A percentile compares a stretch with the other conserved stretches of the same genome.
These are phyloP conservation scores for Balakata baccata DNA, from an alignment of 345 rosid genomes.

Conservation along the genomic window DNA sequence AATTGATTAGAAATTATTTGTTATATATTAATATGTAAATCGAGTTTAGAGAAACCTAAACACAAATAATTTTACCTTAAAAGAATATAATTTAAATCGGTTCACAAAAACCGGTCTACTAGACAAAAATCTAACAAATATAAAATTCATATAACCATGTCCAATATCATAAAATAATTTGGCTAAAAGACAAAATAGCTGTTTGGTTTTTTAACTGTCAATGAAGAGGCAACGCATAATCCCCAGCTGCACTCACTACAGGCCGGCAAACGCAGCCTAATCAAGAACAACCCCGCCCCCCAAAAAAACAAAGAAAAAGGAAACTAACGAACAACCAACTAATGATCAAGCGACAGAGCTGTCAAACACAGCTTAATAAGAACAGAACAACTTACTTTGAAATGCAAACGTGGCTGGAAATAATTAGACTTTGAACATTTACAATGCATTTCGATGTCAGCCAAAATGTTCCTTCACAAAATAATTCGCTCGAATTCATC, in stretches of 20 bases:
- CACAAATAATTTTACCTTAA: no score
- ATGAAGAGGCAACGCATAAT: conserved; percentile 6
- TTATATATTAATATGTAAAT: no score
- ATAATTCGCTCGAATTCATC: not conserved
- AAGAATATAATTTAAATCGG: no score
- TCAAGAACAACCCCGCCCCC: no score
- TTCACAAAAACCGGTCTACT: no score
- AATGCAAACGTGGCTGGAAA: not conserved
- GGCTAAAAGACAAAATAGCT: not conserved
- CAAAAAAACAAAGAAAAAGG: not conserved
- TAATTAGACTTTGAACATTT: not conserved
- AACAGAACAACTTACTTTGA: not conserved
- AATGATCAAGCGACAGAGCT: not conserved
- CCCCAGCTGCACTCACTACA: conserved; percentile 13
- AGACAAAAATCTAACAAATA: no score
- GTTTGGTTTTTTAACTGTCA: conserved; percentile 13
- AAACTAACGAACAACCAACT: not conserved
- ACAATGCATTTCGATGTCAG: not conserved
- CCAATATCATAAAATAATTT: not conserved
- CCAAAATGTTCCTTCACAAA: not conserved
- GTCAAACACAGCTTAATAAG: not conserved
- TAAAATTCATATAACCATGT: not conserved
- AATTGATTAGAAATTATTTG: no score
- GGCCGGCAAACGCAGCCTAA: conserved; percentile 14
- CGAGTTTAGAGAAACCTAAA: no score